Evolutionary conservation across 106 monocot genomes (phyloP), one percentile per base, ranked within the genome.

Genomic region (Amphibolis antarctica): DNA sequence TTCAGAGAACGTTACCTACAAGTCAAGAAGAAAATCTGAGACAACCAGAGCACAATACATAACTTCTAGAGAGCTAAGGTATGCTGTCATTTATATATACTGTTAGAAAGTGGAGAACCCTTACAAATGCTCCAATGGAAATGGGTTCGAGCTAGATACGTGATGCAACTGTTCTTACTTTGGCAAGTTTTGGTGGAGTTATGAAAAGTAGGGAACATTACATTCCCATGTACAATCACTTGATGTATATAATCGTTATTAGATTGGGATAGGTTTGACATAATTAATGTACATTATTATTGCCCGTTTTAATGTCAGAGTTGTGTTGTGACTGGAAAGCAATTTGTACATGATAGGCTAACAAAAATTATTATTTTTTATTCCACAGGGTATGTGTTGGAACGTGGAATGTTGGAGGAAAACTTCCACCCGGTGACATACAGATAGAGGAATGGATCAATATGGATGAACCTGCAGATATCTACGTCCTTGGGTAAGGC

Each of bases 331-430:
- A 36, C 36, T 36, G 36, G 36, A 36, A n/a, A 36, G 36, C 36
- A 36, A 36, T 36, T 36, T 36, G 36, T 2, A 36, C 36, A 36
- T n/a, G n/a, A n/a, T 36, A 4, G 36, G 36, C 36, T 36, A 36
- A 36, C 7, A 36, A 36, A 36, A 4, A 7, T 36, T 53, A 21
- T 20, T 22, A 18, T 47, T n/a, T n/a, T n/a, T n/a, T 65, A 0
- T 65, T 44, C 59, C 75, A 42, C 75, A 89, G 89, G 69, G 59
- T 96, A 31, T 84, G 79, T 55, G 72, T 84, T 20, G 89, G 94
- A 27, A 86, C 94, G 28, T 96, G 89, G 89, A 96, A 96, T 72
- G 89, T 79, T 63, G 94, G 77, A 71, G 94, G 94, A 52, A 89
- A 72, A 63, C 62, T 67, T 69, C 94, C 94, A 29, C 69, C 80